Conservation (phyloP, 148 eudicot species). For the Vaccinium myrtillus region DNA sequence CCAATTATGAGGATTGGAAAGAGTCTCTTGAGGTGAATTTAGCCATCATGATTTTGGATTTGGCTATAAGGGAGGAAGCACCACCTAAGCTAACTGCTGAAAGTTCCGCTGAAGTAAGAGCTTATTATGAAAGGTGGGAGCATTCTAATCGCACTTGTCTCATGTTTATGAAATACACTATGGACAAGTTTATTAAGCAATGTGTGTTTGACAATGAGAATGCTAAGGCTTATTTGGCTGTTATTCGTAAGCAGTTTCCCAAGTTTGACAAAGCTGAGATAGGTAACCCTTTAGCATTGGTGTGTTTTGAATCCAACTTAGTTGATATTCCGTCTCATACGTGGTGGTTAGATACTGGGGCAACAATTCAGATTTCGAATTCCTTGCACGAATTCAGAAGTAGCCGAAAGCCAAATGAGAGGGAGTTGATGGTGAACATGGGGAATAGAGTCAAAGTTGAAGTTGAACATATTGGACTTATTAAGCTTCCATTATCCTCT, state of each 20-base stretch:
- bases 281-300: neutral
- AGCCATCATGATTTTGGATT: neutral
- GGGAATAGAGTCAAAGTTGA: neutral
- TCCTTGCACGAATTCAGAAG: neutral
- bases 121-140: neutral
- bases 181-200: neutral
- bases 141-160: neutral
- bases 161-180: neutral
- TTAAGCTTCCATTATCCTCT: neutral
- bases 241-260: neutral
- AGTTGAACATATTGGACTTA: neutral
- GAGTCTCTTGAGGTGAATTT: neutral
- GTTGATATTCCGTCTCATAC: neutral
- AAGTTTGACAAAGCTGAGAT: neutral
- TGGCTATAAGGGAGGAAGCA: neutral
- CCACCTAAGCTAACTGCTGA: neutral
- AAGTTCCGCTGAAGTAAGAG: neutral
- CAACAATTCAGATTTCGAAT: neutral
- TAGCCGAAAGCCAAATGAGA: neutral
- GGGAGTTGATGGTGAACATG: neutral
- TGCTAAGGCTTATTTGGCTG: neutral
- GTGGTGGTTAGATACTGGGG: neutral
- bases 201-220: neutral
- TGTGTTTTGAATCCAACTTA: neutral
- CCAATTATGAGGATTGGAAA: neutral